These are phyloP conservation scores for Maudiozyma turicensis DNA, from an alignment of 805 yeast genomes.

Conservation along the genomic window DNA sequence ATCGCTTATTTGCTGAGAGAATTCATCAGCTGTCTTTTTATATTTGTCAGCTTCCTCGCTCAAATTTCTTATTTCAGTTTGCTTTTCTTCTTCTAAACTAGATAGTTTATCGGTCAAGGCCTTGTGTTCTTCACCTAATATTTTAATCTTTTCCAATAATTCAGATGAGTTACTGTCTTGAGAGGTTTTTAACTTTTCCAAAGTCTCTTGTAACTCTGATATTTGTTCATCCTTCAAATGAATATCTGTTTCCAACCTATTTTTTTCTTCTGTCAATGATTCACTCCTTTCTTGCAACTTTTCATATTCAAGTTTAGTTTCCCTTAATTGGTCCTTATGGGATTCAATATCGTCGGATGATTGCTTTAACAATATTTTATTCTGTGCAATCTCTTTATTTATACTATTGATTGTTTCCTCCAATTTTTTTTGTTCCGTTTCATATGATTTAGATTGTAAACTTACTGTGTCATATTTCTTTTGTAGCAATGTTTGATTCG, in stretches of 20 bases:
- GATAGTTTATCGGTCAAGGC: conserved; percentile 5
- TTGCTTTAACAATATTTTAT: not conserved
- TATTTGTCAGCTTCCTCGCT: not conserved
- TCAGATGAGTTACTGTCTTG: conserved; percentile 3
- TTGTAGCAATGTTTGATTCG: conserved; percentile 22
- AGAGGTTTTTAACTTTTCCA: conserved; percentile 2
- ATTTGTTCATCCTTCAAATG: conserved; percentile 3
- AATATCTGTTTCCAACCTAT: too few species aligned
- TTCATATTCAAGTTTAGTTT: conserved; percentile 1
- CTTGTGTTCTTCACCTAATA: conserved; percentile 4
- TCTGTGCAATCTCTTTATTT: not conserved
- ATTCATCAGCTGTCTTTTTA: not conserved
- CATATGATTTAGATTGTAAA: conserved; percentile 10
- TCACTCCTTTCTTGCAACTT: not conserved
- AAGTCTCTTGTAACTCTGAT: not conserved
- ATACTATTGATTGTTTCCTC: not conserved
- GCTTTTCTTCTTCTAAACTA: not conserved
- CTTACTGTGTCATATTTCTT: conserved; percentile 17
- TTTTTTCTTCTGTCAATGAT: not conserved
- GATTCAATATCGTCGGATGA: too few species aligned
- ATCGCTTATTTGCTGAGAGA: not conserved
- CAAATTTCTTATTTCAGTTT: conserved; percentile 1
- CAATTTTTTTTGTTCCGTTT: not conserved
- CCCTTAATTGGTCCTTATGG: too few species aligned
- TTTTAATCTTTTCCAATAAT: conserved; percentile 5